Base-by-base conservation (phyloP, 345 rosid genomes). In the Abelmoschus esculentus region DNA sequence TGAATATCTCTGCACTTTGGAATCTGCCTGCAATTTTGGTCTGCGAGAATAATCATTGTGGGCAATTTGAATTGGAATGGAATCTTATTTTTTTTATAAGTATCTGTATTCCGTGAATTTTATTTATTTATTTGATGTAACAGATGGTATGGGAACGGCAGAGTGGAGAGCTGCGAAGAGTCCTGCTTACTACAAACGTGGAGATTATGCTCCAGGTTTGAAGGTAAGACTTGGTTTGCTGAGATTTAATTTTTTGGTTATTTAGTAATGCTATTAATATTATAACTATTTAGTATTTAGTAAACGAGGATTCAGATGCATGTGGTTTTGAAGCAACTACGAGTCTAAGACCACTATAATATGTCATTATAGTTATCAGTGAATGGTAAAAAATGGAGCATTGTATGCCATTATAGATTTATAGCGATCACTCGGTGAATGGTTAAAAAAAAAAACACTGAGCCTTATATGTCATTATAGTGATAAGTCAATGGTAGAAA, bases 141-240 rank as follows among this genome's bases (percentile, higher is more conserved):
- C 66, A 90, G 99, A 95, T 86, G 99, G 99, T 71, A 91, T 91
- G 99, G 99, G 97, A 31, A 95, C 99, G 13, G 98, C 98, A 4
- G 99, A 91, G 63, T 91, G 99, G 99, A 91, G 99, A 80, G 92
- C 99, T 1, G 87, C 98, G 0, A 95, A 95, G 92, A 91, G 87
- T 75, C 83, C 99, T 0, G 46, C 97, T 11, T 95, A 91, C 78
- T 91, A 95, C 74, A 91, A 90, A 78, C 98, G 99, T 81, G 98
- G 99, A 44, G 99, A 95, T 69, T 95, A 95, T 80, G 98, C 87
- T 77, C 98, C 98, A 13, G 99, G 99, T 9, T 83, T 95, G 82
- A 91, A 88, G 96, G 99, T 95, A n/a, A 70, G 73, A 59, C 31
- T 58, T 28, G n/a, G 72, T 54, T 55, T 3, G 2, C 46, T 54